Evolutionary conservation across 495 filamentous ascomycete genomes (phyloP).

Genomic region (Sporormia fimetaria): DNA sequence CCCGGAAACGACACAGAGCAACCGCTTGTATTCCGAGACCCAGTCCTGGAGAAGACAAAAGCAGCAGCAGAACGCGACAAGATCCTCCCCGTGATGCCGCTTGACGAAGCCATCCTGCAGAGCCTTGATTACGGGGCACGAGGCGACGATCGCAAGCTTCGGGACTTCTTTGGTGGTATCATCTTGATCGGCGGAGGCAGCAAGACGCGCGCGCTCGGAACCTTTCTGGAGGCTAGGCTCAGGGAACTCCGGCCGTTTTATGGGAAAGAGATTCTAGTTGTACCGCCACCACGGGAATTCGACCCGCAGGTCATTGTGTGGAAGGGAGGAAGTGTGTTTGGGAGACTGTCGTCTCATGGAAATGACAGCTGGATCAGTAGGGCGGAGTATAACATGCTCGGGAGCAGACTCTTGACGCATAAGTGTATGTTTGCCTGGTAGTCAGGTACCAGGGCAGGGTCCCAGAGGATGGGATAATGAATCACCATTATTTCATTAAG

Average conservation of each 20-base stretch:
- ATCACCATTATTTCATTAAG: too few species aligned
- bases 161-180: conserved; percentile 84
- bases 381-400: conserved; percentile 79
- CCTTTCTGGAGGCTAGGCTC: conserved; percentile 70
- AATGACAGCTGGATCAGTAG: conserved; percentile 92
- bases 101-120: conserved; percentile 82
- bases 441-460: too few species aligned
- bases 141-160: conserved; percentile 81
- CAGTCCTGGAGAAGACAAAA: conserved; percentile 30
- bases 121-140: conserved; percentile 77
- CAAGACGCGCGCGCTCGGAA: conserved; percentile 61
- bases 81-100: conserved; percentile 65
- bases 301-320: conserved; percentile 91
- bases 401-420: conserved; percentile 65
- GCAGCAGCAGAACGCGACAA: conserved; percentile 60
- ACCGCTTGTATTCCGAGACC: conserved; percentile 19
- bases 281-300: conserved; percentile 76
- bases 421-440: conserved; percentile 59
- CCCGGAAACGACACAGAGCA: conserved; percentile 41
- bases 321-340: conserved; percentile 97
- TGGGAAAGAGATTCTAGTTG: conserved; percentile 75
- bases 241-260: conserved; percentile 56
- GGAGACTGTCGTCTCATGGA: conserved; percentile 60
- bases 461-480: too few species aligned
- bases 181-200: conserved; percentile 91